Conservation (phyloP, 108 stramenopile genomes). For the Fragilaria crotonensis region DNA sequence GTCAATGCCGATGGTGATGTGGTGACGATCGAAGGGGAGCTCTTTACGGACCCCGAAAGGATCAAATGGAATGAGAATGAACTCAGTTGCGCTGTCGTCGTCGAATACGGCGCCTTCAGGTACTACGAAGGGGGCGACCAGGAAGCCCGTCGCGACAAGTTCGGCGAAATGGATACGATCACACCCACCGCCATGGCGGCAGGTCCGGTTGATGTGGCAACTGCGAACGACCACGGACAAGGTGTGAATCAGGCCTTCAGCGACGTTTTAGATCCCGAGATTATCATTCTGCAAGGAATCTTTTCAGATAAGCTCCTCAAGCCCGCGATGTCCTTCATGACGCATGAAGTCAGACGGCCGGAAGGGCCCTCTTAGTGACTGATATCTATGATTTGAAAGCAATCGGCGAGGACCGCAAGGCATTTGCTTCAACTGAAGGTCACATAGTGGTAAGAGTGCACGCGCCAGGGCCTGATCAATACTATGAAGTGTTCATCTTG, state of each 20-base stretch:
- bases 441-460: not conserved
- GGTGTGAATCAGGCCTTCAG: not conserved
- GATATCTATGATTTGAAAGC: too few relatives aligned
- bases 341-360: too few relatives aligned
- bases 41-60: too few relatives aligned
- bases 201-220: constrained; percentile 3
- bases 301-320: too few relatives aligned
- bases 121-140: constrained; percentile 1
- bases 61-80: not conserved
- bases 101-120: not conserved
- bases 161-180: not conserved
- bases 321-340: too few relatives aligned
- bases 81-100: not conserved
- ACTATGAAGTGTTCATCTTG: not conserved
- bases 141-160: not conserved
- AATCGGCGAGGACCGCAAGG: too few relatives aligned
- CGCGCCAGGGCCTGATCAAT: not conserved
- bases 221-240: not conserved
- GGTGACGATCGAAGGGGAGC: too few relatives aligned
- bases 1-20: too few relatives aligned
- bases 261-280: not conserved
- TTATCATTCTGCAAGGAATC: constrained; percentile 1
- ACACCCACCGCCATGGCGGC: not conserved
- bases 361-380: too few relatives aligned
- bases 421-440: not conserved